Conservation (phyloP, 169 alveolate species). For the Eimeria maxima region DNA sequence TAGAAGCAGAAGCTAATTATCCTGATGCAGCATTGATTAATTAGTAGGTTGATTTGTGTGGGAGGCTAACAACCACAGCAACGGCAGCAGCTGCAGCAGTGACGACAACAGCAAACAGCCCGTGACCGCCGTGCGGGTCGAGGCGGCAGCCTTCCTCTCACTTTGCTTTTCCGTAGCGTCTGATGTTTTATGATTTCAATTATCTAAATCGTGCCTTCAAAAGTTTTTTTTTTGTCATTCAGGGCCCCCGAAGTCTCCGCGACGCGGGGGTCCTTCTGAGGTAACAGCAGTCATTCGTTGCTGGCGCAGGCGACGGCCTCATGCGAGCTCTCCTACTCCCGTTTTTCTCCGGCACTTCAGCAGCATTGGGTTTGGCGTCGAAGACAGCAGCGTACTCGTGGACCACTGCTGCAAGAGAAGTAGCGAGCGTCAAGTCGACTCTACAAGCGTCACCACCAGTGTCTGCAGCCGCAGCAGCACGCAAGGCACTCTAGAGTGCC, state of each 20-base stretch:
- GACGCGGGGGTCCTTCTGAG: neutral
- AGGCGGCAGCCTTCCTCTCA: neutral
- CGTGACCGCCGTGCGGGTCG: slow-evolving; percentile 21
- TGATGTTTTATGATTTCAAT: neutral
- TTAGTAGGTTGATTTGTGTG: neutral
- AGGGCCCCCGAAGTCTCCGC: neutral
- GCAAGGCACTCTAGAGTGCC: neutral
- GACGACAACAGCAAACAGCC: neutral
- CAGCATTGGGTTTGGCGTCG: neutral
- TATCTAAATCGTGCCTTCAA: neutral
- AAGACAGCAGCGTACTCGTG: neutral
- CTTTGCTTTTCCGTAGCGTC: neutral
- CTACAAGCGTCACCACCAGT: neutral
- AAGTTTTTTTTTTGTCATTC: neutral
- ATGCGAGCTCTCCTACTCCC: neutral
- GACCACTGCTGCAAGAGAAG: neutral
- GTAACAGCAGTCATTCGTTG: too few relatives aligned
- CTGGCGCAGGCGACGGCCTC: neutral
- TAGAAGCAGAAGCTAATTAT: neutral
- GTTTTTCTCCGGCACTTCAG: neutral
- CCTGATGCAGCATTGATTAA: neutral
- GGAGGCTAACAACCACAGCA: neutral
- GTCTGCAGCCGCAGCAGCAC: neutral
- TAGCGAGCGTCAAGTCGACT: neutral
- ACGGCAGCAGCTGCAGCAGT: neutral